These are phyloP conservation scores for Microbotryomycetes sp. DNA, from an alignment of 1,284 basidiomycete genomes.

Conservation along the genomic window DNA sequence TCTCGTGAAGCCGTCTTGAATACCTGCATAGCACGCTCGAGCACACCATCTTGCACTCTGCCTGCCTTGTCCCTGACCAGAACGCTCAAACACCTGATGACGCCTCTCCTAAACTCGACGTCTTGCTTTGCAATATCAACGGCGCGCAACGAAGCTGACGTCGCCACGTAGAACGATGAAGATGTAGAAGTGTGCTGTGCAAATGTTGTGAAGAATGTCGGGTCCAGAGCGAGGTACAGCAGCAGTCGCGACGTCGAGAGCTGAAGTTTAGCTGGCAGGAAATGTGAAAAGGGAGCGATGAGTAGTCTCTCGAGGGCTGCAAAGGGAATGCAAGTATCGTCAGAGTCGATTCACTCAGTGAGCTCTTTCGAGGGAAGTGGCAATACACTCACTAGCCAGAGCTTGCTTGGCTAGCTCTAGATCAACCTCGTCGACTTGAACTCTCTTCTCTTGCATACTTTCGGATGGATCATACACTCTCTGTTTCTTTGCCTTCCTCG, in stretches of 20 bases:
- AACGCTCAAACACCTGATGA: slow-evolving; percentile 5
- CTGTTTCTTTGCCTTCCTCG: slow-evolving; percentile 10
- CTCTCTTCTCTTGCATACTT: slow-evolving; percentile 13
- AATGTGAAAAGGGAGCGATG: slow-evolving; percentile 12
- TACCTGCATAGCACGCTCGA: slow-evolving; percentile 9
- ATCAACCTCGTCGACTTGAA: slow-evolving; percentile 17
- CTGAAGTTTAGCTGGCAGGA: slow-evolving; percentile 26
- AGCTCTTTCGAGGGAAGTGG: too few relatives aligned
- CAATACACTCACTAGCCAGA: slow-evolving; percentile 19
- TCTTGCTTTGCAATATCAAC: slow-evolving; percentile 21
- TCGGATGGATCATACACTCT: slow-evolving; percentile 28
- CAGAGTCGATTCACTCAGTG: background rate
- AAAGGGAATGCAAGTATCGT: background rate
- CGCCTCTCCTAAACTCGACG: slow-evolving; percentile 6
- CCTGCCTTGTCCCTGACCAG: background rate
- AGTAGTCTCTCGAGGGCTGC: slow-evolving; percentile 28
- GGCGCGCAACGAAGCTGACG: background rate
- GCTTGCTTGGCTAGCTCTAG: slow-evolving; percentile 20
- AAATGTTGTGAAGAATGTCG: slow-evolving; percentile 15
- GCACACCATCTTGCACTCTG: background rate
- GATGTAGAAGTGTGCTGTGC: slow-evolving; percentile 10
- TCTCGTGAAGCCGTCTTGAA: slow-evolving; percentile 8
- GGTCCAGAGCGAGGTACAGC: slow-evolving; percentile 26
- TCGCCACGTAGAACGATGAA: slow-evolving; percentile 18
- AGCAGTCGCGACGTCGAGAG: slow-evolving; percentile 28